Conservation (phyloP, 345 rosid species). For the Populus nigra region DNA sequence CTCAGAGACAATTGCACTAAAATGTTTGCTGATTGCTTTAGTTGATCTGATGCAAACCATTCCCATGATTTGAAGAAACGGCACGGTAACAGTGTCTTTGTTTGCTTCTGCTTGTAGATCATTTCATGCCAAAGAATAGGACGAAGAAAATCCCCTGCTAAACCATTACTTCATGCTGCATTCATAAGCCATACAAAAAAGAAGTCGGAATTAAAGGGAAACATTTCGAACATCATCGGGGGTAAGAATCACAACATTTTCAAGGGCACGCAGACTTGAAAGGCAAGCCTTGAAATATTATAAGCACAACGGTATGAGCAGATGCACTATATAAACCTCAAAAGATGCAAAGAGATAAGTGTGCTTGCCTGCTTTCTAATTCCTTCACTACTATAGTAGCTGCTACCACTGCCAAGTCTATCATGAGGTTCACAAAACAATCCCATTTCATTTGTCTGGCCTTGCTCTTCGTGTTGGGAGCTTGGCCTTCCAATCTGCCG, state of each 20-base stretch:
- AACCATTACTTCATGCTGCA: no score
- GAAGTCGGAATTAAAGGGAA: no score
- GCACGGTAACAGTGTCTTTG: no score
- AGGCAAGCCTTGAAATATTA: not conserved
- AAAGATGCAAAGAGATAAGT: not conserved
- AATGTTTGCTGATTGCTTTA: no score
- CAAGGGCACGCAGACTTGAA: not conserved
- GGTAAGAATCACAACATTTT: not conserved
- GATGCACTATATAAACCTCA: not conserved
- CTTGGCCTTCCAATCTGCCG: slow-evolving; percentile 5
- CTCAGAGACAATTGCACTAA: no score
- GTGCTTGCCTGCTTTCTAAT: not conserved
- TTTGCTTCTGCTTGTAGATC: no score
- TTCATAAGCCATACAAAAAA: no score
- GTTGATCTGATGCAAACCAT: no score
- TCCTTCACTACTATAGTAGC: not conserved
- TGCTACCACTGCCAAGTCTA: not conserved
- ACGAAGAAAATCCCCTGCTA: no score
- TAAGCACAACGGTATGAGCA: not conserved
- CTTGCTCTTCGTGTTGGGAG: slow-evolving; percentile 1
- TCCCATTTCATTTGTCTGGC: not conserved
- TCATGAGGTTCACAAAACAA: not conserved
- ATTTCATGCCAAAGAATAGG: no score
- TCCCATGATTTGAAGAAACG: no score
- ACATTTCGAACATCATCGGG: no score